phyloP scores from a whole-genome alignment of 1,139 yeast species.

The Geotrichum reessii region DNA sequence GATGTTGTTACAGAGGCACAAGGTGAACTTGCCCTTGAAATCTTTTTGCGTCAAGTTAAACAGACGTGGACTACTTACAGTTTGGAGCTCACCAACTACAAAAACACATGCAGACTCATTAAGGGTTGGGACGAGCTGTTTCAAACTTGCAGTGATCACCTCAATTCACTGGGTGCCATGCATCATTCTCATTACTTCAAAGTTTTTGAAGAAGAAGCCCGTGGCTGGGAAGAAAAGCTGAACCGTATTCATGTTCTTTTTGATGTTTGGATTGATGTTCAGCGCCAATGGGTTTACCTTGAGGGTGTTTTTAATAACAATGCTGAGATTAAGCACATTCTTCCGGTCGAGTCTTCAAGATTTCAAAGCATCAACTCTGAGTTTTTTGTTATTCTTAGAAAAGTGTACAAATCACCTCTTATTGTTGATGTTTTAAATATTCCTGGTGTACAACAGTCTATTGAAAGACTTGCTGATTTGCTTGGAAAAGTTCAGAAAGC shows the following conservation, averaged over 20 bases:
- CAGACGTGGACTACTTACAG: conserved; percentile 39
- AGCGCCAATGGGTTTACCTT: conserved; percentile 82
- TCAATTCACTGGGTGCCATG: conserved; percentile 64
- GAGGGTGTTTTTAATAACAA: conserved; percentile 63
- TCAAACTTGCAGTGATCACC: conserved; percentile 54
- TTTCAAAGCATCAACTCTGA: conserved; percentile 64
- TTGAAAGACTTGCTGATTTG: conserved; percentile 53
- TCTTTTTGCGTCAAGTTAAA: conserved; percentile 45
- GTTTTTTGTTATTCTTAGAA: conserved; percentile 48
- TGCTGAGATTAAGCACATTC: conserved; percentile 52
- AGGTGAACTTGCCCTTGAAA: conserved; percentile 65
- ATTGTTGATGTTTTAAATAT: conserved; percentile 57
- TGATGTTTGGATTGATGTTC: conserved; percentile 77
- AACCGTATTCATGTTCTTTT: conserved; percentile 49
- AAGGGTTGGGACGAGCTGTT: conserved; percentile 65
- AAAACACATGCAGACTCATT: conserved; percentile 51
- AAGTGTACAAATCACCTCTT: conserved; percentile 46
- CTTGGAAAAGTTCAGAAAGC: conserved; percentile 58
- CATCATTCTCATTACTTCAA: conserved; percentile 59
- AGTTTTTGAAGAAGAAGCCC: conserved; percentile 56
- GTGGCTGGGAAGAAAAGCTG: conserved; percentile 52
- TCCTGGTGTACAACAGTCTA: conserved; percentile 44
- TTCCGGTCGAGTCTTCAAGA: conserved; percentile 67
- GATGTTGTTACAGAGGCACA: conserved; percentile 58
- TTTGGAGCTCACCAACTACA: conserved; percentile 54